Base-by-base conservation (phyloP, 2,329 filamentous ascomycete species). In the Xylaria digitata region DNA sequence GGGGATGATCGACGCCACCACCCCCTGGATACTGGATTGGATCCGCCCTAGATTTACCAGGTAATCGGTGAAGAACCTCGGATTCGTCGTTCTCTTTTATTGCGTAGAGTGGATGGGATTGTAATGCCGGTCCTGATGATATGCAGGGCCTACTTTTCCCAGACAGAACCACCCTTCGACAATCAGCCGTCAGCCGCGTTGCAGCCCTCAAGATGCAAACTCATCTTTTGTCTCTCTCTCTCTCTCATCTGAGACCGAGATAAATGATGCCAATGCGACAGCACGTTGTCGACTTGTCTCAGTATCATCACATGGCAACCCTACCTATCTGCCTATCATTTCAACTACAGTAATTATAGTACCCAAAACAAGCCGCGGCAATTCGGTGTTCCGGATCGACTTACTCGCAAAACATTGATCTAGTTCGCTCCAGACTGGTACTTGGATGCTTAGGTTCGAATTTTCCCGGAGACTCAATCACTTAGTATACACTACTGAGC, bases 61-160 rank as follows among this genome's bases (percentile, higher is more conserved):
- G 40, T 32, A 30, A 43, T 21, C 45, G 45, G 37, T 61, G 37
- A 61, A 26, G 34, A 34, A 50, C n/a, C 45, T 61, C 63, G 42
- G 63, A 49, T 55, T 54, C 7, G 48, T 50, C 9, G 49, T 46
- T 40, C 42, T 48, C 30, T 58, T 49, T 58, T n/a, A 40, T 57
- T 23, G 48, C 40, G 30, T n/a, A 43, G 30, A 32, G 32, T 55
- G 63, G 56, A 11, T 45, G 56, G 63, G 21, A 43, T 59, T 17
- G 13, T 21, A 11, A 45, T 56, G 52, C 50, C 45, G 17, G 53
- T 45, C 32, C 30, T 23, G 46, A 58, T 53, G 58, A 62, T 58
- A 54, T 49, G 63, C 58, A 66, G 63, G 63, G 57, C 19, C 46
- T 45, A 9, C 17, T 21, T 40, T 13, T 11, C 11, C 37, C 13